Base-by-base conservation (phyloP, 495 filamentous ascomycete genomes). In the Penicillium silybi region DNA sequence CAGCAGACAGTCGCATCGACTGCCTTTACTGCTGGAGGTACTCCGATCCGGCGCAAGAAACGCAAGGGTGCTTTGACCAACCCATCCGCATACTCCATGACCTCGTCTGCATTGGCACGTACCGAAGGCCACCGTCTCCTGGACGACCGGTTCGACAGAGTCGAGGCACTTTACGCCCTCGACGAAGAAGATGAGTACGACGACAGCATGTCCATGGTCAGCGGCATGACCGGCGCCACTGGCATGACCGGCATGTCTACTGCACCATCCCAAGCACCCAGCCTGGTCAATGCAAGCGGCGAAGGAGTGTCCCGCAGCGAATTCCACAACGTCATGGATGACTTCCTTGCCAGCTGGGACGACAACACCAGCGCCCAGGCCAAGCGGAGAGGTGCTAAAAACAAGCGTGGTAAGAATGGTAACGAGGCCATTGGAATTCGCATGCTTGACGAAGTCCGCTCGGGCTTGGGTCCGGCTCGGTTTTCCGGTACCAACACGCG, bases 71-170 rank as follows among this genome's bases (percentile, higher is more conserved):
- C 93, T 17, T 66, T 93, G 66, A 97, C 93, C 18, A 89, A 87
- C 60, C 88, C 87, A 1, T 92, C 92, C 6, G 80, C 81, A 15
- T 97, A 96, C 73, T 96, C 90, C n/a, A 99, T 97, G 95, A 91
- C 87, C 0, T 95, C 89, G 6, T 96, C 93, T 0, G 86, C 91
- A 0, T 75, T 97, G 6, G 82, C 86, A 18, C 82, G 95, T 38
- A 97, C 92, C 1, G 93, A 96, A 54, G 89, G 90, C n/a, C 79
- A 91, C 34, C 84, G 84, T 5, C 79, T 91, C 10, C 76, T 97
- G 17, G 95, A 99, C 65, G 85, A 84, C 39, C 84, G 93, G 13
- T 99, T 97, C 63, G 93, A 97, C 58, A 87, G 85, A 73, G 80
- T 96, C 25, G 89, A 96, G 65, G 86, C 88, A 57, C 73, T 87